Conservation (phyloP, 139 green algal genomes). For the Mychonastes homosphaera region DNA sequence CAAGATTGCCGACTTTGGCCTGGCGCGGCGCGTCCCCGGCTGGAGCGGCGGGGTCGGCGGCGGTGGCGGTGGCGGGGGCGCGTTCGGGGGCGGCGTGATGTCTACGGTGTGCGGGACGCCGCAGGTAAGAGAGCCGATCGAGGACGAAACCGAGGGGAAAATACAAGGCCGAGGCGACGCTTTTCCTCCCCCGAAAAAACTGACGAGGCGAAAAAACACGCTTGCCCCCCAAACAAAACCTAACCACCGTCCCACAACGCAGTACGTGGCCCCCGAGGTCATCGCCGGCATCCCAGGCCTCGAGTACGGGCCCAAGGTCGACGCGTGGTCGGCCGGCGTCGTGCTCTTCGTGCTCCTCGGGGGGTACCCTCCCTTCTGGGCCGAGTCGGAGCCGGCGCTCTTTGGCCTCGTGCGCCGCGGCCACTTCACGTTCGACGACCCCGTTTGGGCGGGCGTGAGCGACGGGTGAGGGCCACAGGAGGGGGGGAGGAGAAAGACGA, state of each 20-base stretch:
- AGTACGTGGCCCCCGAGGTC: slow-evolving; percentile 91
- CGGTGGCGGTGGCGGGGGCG: no score
- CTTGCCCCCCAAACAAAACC: no score
- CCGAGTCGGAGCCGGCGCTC: slow-evolving; percentile 74
- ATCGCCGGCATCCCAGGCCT: slow-evolving; percentile 38
- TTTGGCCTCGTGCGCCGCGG: slow-evolving; percentile 77
- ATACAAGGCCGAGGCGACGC: neutral
- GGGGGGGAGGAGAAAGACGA: neutral
- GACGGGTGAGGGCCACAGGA: slow-evolving; percentile 25
- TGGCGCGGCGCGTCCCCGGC: slow-evolving; percentile 78
- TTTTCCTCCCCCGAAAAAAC: slow-evolving; percentile 4
- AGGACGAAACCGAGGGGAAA: no score
- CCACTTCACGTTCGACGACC: slow-evolving; percentile 64
- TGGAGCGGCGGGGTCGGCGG: no score
- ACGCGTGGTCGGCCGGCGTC: slow-evolving; percentile 68
- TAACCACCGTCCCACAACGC: no score
- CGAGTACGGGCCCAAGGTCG: slow-evolving; percentile 34
- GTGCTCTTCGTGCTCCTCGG: slow-evolving; percentile 79
- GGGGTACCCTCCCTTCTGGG: slow-evolving; percentile 85
- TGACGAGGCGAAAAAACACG: no score
- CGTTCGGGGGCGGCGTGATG: slow-evolving; percentile 35
- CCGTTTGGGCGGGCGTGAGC: slow-evolving; percentile 69
- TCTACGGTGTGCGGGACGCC: slow-evolving; percentile 81
- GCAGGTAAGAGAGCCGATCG: slow-evolving; percentile 33
- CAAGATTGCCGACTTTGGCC: slow-evolving; percentile 80